Evolutionary conservation across 2,329 filamentous ascomycete genomes (phyloP).

Genomic region (Verticillium longisporum): DNA sequence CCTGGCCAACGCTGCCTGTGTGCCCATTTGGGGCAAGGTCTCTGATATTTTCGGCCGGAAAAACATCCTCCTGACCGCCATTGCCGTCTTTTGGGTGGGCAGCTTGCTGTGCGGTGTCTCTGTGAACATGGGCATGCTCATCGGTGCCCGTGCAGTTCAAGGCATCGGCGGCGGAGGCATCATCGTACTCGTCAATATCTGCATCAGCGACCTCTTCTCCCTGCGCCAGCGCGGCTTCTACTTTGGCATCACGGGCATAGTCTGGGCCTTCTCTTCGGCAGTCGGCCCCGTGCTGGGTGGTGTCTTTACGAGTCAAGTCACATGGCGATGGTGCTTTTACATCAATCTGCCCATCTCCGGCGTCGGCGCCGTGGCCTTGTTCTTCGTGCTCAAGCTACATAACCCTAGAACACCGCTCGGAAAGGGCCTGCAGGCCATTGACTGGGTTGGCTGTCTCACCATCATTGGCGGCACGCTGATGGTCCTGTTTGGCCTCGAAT

Average conservation of each 20-base stretch:
- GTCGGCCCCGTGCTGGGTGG: constrained; percentile 62
- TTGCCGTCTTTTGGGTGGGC: constrained; percentile 44
- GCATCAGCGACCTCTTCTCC: constrained; percentile 47
- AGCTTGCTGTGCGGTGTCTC: constrained; percentile 41
- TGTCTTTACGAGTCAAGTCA: constrained; percentile 53
- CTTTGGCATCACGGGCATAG: constrained; percentile 58
- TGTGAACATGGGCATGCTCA: constrained; percentile 37
- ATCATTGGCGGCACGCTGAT: constrained; percentile 61
- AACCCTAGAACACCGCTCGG: constrained; percentile 57
- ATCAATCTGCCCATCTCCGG: constrained; percentile 42
- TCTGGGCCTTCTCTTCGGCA: constrained; percentile 59
- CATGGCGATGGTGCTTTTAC: constrained; percentile 53
- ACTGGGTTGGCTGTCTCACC: constrained; percentile 53
- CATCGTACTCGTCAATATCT: constrained; percentile 44
- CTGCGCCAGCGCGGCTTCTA: constrained; percentile 37
- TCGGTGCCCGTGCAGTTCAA: constrained; percentile 40
- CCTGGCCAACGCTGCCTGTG: constrained; percentile 59
- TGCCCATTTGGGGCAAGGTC: constrained; percentile 64
- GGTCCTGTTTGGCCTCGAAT: constrained; percentile 63
- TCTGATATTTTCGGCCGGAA: constrained; percentile 54
- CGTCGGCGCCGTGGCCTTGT: constrained; percentile 47
- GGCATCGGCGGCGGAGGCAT: constrained; percentile 46
- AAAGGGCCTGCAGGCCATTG: constrained; percentile 54
- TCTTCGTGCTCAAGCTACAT: constrained; percentile 60
- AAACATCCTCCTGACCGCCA: constrained; percentile 39